Evolutionary conservation across 2,329 filamentous ascomycete genomes (phyloP), one percentile per base, ranked within the genome.

Genomic region (Aspergillus carbonarius): DNA sequence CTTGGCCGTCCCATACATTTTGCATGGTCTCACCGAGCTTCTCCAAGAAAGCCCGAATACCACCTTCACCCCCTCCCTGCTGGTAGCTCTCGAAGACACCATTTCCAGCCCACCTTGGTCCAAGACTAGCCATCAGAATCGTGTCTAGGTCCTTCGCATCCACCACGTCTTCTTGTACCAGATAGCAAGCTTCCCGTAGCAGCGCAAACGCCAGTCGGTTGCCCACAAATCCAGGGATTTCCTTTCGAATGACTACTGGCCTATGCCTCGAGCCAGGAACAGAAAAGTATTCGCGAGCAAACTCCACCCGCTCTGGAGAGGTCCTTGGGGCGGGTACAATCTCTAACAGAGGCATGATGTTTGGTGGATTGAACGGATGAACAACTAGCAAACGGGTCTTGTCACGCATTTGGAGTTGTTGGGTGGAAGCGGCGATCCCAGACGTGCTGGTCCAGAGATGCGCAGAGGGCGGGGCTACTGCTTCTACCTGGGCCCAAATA

Each of bases 281-380:
- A 7, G 59, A 62, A 34, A 72, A 85, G 63, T 83, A 85, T 1
- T 68, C 63, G 27, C 58, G 60, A 13, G 63, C 70, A 54, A 71
- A 72, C 5, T 68, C 68, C 8, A 72, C 63, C 6, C 61, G 40
- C 25, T 70, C 66, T 0, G 69, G 37, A 0, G 68, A 67, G 0
- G 81, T 85, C 30, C 62, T 58, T 4, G 77, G 78, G 1, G 76
- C 78, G 0, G 83, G 82, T 0, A 86, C 84, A 32, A 87, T 74
- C 67, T 87, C 84, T 2, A 87, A 70, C 1, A 87, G 66, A 0
- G 85, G 85, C 82, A 87, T 85, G 54, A 87, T 78, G 62, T 86
- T 83, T 1, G 84, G 85, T 20, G 82, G 85, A 55, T 87, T 87
- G 69, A 83, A 87, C 0, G 85, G 84, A 67, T 87, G 85, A 4